phyloP scores from a whole-genome alignment of 1,284 basidiomycete genomes.

The Somion occarium region DNA sequence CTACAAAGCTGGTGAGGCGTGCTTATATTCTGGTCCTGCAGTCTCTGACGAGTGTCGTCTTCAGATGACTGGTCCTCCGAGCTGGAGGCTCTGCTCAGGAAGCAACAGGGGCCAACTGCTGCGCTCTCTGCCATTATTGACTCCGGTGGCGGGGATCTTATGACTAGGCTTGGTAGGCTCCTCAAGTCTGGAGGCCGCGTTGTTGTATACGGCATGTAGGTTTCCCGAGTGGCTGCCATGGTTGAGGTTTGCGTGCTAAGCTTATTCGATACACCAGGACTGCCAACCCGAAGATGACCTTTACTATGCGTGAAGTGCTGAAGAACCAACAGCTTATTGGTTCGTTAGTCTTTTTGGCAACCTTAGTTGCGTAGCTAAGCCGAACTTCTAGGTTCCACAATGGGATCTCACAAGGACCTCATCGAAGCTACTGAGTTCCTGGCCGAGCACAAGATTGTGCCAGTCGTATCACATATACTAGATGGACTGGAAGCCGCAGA shows the following conservation, averaged over 20 bases:
- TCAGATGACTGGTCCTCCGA: slow-evolving; percentile 64
- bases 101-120: slow-evolving; percentile 21
- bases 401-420: slow-evolving; percentile 82
- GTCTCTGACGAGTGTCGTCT: background rate
- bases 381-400: slow-evolving; percentile 64
- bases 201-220: slow-evolving; percentile 77
- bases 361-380: background rate
- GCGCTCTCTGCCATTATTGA: slow-evolving; percentile 75
- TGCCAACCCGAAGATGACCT: slow-evolving; percentile 51
- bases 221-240: too few relatives aligned
- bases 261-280: too few relatives aligned
- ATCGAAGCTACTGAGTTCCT: slow-evolving; percentile 70
- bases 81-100: slow-evolving; percentile 46
- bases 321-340: slow-evolving; percentile 74
- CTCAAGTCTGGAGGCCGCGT: slow-evolving; percentile 70
- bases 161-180: slow-evolving; percentile 49
- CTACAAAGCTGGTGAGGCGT: slow-evolving; percentile 59
- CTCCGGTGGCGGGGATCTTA: slow-evolving; percentile 76
- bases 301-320: slow-evolving; percentile 81
- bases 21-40: background rate
- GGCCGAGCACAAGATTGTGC: slow-evolving; percentile 61
- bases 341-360: slow-evolving; percentile 25
- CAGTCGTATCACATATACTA: slow-evolving; percentile 71
- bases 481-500: slow-evolving; percentile 66
- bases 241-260: background rate